Evolutionary conservation across 306 rosid species (phyloP).

Genomic region (Potentilla sterilis): DNA sequence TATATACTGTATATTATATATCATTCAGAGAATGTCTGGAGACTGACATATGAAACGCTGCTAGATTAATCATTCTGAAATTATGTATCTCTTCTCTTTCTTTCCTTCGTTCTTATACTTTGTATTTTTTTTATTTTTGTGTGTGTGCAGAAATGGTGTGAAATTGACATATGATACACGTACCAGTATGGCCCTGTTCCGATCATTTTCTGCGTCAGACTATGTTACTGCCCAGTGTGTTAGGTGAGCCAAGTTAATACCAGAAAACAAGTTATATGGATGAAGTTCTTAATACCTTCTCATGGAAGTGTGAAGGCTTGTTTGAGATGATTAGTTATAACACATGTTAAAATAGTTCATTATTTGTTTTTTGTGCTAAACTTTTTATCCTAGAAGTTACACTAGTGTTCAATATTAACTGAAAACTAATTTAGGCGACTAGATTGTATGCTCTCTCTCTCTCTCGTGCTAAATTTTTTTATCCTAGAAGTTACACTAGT

Average conservation of each 20-base stretch:
- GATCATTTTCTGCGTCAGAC: slow-evolving; percentile 77
- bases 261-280: slow-evolving; percentile 1
- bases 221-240: slow-evolving; percentile 83
- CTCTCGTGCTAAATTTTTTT: no score
- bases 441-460: not conserved
- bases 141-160: slow-evolving; percentile 43
- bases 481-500: not conserved
- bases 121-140: not conserved
- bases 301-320: slow-evolving; percentile 13
- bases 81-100: not conserved
- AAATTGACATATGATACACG: slow-evolving; percentile 76
- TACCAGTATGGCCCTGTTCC: slow-evolving; percentile 70
- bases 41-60: no score
- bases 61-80: not conserved
- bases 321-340: not conserved
- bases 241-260: slow-evolving; percentile 48
- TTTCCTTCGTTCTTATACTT: not conserved
- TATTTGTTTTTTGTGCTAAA: not conserved
- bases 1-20: not conserved
- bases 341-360: not conserved
- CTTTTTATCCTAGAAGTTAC: not conserved
- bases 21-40: not conserved
- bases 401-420: not conserved
- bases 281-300: not conserved
- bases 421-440: not conserved